Conservation (phyloP, 108 stramenopile genomes). For the Discostella stelligeroides region DNA sequence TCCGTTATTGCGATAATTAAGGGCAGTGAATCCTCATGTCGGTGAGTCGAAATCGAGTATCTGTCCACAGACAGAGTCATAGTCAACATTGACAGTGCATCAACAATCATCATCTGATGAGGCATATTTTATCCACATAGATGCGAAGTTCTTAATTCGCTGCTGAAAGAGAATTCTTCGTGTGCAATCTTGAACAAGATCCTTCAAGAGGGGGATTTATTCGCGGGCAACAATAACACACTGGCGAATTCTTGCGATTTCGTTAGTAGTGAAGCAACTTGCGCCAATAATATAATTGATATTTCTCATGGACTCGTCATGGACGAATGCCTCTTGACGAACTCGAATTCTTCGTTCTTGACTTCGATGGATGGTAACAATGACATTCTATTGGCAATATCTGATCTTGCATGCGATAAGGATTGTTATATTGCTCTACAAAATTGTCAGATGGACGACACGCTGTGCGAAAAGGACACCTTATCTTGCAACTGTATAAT, state of each 20-base stretch:
- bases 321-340: neutral
- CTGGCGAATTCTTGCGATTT: neutral
- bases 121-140: neutral
- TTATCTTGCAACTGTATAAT: neutral
- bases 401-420: neutral
- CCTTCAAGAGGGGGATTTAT: neutral
- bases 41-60: no score
- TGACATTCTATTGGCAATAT: neutral
- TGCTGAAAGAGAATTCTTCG: neutral
- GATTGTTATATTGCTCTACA: neutral
- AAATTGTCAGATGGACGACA: no score
- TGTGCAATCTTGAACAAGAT: neutral
- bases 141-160: neutral
- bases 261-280: neutral
- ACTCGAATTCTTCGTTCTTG: neutral
- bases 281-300: neutral
- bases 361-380: neutral
- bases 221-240: neutral
- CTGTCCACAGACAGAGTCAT: no score
- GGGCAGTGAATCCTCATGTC: no score
- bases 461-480: no score
- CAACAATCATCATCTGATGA: neutral
- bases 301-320: neutral
- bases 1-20: neutral
- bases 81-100: neutral